Conservation (phyloP, 2,329 filamentous ascomycete species). For the Botrytis fabae region DNA sequence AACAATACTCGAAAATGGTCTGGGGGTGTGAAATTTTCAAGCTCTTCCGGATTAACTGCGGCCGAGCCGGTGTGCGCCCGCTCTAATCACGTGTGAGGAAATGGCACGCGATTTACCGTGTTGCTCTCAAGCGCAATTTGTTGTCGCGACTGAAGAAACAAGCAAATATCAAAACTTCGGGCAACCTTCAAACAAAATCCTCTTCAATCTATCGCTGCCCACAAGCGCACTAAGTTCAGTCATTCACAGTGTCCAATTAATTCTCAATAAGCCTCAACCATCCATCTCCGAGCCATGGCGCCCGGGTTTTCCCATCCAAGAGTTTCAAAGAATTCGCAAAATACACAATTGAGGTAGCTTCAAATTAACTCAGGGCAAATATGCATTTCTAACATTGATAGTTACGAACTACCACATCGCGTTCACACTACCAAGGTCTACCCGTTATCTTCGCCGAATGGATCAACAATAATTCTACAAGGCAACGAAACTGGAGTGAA, state of each 20-base stretch:
- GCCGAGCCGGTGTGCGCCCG: background rate
- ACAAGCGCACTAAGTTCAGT: too few relatives aligned
- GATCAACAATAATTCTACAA: conserved; percentile 62
- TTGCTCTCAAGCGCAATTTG: conserved; percentile 6
- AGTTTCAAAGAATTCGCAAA: conserved; percentile 34
- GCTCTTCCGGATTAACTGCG: background rate
- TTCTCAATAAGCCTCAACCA: background rate
- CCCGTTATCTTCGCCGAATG: conserved; percentile 61
- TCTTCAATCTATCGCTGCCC: background rate
- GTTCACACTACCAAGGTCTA: conserved; percentile 62
- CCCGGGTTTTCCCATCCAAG: conserved; percentile 31
- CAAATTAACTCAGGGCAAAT: background rate
- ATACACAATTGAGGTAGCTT: conserved; percentile 35
- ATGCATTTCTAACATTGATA: conserved; percentile 37
- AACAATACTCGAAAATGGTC: background rate
- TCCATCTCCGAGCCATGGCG: conserved; percentile 28
- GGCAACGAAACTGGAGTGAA: conserved; percentile 64
- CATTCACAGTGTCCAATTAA: background rate
- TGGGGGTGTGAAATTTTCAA: background rate
- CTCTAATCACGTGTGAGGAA: background rate
- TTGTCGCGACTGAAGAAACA: background rate
- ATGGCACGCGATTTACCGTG: background rate
- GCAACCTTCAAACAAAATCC: background rate
- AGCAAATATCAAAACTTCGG: background rate
- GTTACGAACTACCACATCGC: conserved; percentile 59